Conservation (phyloP, 2,329 filamentous ascomycete species). For the Pestalotiopsis sp. region DNA sequence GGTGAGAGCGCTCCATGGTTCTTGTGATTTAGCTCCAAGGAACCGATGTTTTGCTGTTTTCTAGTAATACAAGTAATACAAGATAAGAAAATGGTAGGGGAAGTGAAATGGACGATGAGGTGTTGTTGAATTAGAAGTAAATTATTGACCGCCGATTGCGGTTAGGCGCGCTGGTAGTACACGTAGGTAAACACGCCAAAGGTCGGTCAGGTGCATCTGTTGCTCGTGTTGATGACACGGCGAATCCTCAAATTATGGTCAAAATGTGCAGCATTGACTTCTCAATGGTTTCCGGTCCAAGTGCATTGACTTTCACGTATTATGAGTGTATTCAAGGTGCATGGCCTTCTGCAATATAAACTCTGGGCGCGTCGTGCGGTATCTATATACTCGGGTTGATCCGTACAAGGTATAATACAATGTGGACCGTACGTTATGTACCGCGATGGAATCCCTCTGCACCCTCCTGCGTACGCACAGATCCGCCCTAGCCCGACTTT, state of each 20-base stretch:
- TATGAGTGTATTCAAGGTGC: neutral
- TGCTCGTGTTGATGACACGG: neutral
- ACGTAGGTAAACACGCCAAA: neutral
- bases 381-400: too few relatives aligned
- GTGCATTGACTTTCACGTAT: neutral
- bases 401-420: too few relatives aligned
- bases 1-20: constrained; percentile 3
- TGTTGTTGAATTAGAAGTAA: neutral
- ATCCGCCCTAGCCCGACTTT: neutral
- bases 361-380: too few relatives aligned
- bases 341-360: neutral
- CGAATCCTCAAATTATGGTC: neutral
- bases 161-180: neutral
- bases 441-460: neutral
- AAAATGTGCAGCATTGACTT: neutral
- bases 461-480: neutral
- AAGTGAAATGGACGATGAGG: neutral
- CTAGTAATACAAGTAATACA: neutral
- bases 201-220: neutral
- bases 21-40: neutral
- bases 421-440: neutral
- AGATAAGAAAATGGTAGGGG: neutral
- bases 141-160: neutral
- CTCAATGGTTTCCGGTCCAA: neutral
- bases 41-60: neutral